Conservation (phyloP, 176 grass and related monocot species). For the Juncus inflexus region DNA sequence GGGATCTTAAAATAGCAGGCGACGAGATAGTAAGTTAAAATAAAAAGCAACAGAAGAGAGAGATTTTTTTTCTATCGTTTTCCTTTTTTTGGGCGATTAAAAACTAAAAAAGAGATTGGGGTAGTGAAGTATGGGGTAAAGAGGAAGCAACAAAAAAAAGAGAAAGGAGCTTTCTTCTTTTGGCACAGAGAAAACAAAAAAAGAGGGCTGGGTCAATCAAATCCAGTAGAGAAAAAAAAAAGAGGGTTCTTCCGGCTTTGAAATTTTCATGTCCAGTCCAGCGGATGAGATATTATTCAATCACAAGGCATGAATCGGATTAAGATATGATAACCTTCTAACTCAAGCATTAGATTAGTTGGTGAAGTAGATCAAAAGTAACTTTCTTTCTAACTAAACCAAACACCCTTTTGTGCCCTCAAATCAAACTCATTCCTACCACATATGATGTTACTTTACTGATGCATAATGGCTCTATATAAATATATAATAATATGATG, state of each 20-base stretch:
- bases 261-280: neutral
- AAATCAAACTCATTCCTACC: too few relatives aligned
- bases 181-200: neutral
- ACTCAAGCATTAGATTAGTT: neutral
- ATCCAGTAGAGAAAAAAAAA: neutral
- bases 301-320: too few relatives aligned
- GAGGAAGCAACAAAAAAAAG: conserved; percentile 1
- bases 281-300: neutral
- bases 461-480: too few relatives aligned
- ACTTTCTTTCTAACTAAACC: too few relatives aligned
- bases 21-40: neutral
- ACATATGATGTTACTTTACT: too few relatives aligned
- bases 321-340: too few relatives aligned
- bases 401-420: too few relatives aligned
- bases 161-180: neutral
- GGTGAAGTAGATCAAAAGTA: too few relatives aligned
- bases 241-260: neutral
- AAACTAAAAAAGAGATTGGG: neutral
- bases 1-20: neutral
- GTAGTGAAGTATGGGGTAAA: conserved; percentile 11
- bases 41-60: neutral
- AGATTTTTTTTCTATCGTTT: neutral
- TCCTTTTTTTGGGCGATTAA: too few relatives aligned
- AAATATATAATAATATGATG: too few relatives aligned
- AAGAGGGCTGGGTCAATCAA: neutral